A percentile compares a stretch with the other conserved stretches of the same genome.
Evolutionary conservation across 805 yeast genomes (phyloP).

Genomic region (Ogataea sp.): DNA sequence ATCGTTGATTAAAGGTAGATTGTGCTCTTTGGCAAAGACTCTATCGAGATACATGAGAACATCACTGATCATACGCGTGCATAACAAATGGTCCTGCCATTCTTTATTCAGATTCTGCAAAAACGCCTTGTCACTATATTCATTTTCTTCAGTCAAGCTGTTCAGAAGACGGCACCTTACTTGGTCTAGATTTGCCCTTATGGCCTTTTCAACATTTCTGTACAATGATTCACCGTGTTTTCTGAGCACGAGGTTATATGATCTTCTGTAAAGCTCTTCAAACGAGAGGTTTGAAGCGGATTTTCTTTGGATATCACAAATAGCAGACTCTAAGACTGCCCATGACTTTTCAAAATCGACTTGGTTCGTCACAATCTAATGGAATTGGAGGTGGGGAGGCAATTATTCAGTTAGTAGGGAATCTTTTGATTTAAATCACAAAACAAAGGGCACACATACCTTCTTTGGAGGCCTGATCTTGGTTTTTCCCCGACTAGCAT

Average conservation of each 20-base stretch:
- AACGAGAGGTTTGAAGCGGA: conserved; percentile 70
- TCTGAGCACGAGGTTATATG: conserved; percentile 67
- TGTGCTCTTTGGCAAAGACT: conserved; percentile 67
- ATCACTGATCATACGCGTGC: conserved; percentile 76
- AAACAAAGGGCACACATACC: conserved; percentile 7
- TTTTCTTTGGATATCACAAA: conserved; percentile 60
- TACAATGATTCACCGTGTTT: conserved; percentile 62
- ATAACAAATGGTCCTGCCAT: conserved; percentile 68
- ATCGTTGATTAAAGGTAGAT: conserved; percentile 59
- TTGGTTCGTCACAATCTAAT: conserved; percentile 24
- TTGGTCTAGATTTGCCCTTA: conserved; percentile 37
- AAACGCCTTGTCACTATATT: conserved; percentile 11
- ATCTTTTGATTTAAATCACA: too few species aligned
- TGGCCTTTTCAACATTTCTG: conserved; percentile 44
- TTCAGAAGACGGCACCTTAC: conserved; percentile 11
- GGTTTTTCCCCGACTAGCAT: conserved; percentile 35
- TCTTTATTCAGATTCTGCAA: conserved; percentile 27
- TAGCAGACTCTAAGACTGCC: conserved; percentile 58
- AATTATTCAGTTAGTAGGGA: too few species aligned
- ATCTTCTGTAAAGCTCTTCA: conserved; percentile 73
- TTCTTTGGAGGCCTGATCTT: conserved; percentile 64
- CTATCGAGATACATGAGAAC: conserved; percentile 82
- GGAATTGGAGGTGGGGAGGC: too few species aligned
- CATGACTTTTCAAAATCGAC: conserved; percentile 62
- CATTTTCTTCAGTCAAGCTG: conserved; percentile 8